Conservation (phyloP, 495 filamentous ascomycete species). For the Penicillium coffeae region DNA sequence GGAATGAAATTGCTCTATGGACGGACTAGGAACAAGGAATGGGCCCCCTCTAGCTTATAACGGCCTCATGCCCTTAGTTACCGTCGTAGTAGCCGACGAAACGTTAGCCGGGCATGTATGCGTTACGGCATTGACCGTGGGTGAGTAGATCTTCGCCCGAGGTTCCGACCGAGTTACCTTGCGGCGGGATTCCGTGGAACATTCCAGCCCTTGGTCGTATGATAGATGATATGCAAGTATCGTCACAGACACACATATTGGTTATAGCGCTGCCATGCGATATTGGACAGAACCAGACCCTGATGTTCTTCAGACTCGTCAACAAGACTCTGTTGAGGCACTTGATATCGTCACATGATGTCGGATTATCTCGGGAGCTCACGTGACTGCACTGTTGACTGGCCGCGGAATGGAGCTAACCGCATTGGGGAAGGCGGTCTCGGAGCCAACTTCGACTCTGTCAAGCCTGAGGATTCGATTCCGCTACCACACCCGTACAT, state of each 20-base stretch:
- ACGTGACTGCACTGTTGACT: not conserved
- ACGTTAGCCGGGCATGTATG: not conserved
- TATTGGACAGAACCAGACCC: not conserved
- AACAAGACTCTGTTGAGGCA: slow-evolving; percentile 16
- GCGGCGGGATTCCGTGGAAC: not conserved
- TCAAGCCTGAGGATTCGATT: slow-evolving; percentile 21
- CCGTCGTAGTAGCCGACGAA: not conserved
- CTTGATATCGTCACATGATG: slow-evolving; percentile 29
- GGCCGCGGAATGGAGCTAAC: slow-evolving; percentile 6
- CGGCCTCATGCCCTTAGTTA: not conserved
- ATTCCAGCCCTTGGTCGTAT: not conserved
- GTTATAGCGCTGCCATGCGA: not conserved
- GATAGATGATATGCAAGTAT: not conserved
- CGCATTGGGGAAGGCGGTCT: slow-evolving; percentile 26
- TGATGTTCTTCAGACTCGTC: slow-evolving; percentile 1
- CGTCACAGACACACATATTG: not conserved
- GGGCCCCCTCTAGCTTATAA: not conserved
- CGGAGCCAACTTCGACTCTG: slow-evolving; percentile 24
- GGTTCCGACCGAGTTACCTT: not conserved
- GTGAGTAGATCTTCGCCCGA: not conserved
- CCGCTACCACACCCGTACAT: slow-evolving; percentile 32
- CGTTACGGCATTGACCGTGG: not conserved
- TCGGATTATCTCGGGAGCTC: slow-evolving; percentile 17
- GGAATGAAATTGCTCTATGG: not conserved
- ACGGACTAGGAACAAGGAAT: not conserved